Evolutionary conservation across 2,329 filamentous ascomycete species (phyloP).

Genomic region (Ophiostoma angusticollis): DNA sequence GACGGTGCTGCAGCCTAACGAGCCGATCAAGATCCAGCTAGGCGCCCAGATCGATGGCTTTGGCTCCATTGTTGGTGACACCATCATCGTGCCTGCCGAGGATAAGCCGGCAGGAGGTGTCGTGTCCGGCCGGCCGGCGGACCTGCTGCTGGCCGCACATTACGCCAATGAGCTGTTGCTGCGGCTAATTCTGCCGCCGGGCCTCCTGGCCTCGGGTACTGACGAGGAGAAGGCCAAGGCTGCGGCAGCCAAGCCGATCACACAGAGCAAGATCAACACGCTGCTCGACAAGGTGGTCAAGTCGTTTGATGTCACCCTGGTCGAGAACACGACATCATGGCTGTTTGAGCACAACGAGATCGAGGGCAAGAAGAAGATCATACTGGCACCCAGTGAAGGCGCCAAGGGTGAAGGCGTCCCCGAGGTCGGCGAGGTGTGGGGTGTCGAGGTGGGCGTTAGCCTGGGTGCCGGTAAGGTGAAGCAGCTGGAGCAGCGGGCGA

Average conservation of each 20-base stretch:
- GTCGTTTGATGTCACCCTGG: conserved; percentile 78
- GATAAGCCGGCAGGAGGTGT: conserved; percentile 39
- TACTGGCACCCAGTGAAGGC: conserved; percentile 73
- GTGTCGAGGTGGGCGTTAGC: conserved; percentile 89
- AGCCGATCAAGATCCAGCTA: conserved; percentile 95
- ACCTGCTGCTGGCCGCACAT: conserved; percentile 80
- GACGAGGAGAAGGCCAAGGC: conserved; percentile 96
- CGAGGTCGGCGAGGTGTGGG: conserved; percentile 90
- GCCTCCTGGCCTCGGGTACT: conserved; percentile 65
- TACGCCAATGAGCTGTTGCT: conserved; percentile 93
- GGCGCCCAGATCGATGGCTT: conserved; percentile 95
- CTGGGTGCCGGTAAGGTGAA: conserved; percentile 91
- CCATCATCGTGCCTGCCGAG: conserved; percentile 57
- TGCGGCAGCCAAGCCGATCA: conserved; percentile 65
- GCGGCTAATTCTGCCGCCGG: conserved; percentile 82
- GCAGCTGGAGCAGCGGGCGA: conserved; percentile 73
- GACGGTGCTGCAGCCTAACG: conserved; percentile 65
- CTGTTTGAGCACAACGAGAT: conserved; percentile 95
- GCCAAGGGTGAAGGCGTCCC: conserved; percentile 82
- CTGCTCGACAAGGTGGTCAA: conserved; percentile 87
- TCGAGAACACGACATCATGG: conserved; percentile 98
- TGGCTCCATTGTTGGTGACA: conserved; percentile 91
- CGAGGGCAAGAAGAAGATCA: conserved; percentile 95
- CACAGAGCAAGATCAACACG: conserved; percentile 74
- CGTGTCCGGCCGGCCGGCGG: conserved; percentile 65